Base-by-base conservation (phyloP, 305 asterid species). In the Fraxinus floribunda region DNA sequence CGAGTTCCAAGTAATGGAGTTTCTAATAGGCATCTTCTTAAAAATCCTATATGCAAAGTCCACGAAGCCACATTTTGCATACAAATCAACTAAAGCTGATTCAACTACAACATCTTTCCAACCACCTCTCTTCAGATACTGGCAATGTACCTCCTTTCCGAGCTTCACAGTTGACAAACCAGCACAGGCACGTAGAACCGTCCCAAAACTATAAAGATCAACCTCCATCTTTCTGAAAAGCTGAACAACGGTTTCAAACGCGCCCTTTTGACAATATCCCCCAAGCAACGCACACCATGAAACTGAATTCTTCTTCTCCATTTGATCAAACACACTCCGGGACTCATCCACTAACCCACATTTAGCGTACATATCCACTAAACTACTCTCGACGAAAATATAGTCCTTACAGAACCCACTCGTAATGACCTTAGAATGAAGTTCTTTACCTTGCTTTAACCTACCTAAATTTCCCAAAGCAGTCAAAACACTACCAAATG, bases 111-210 rank as follows among this genome's bases (percentile, higher is more conserved):
- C 91, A 76, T 94, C 95, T 72, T 91, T 88, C 97, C 97, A 92
- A 38, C 97, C 84, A 70, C 98, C 93, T 83, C 93, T 87, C 90
- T 90, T 96, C 83, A 94, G 85, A 87, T 94, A 96, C 80, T 92
- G 98, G 86, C 98, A 91, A 82, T 96, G 99, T 0, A 96, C 85
- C 88, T 93, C 98, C 87, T 90, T 96, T 30, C 99, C 99, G 0
- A 86, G 91, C 79, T 87, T 88, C 81, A 86, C 91, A 26, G 93
- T 89, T n/a, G 94, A 91, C 89, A 96, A 90, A 72, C 98, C 99
- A 13, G 97, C 89, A 88, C 98, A 94, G 26, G 98, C 98, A 20
- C 98, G 92, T 9, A 94, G 89, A 84, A 91, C 90, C 34, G 93
- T 94, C 35, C 97, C 98, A 18, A 94, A 94, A 81, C 89, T 79